A percentile compares a stretch with the other conserved stretches of the same genome.
Evolutionary conservation across 257 asterid genomes (phyloP).

Genomic region (Ehretia macrophylla): DNA sequence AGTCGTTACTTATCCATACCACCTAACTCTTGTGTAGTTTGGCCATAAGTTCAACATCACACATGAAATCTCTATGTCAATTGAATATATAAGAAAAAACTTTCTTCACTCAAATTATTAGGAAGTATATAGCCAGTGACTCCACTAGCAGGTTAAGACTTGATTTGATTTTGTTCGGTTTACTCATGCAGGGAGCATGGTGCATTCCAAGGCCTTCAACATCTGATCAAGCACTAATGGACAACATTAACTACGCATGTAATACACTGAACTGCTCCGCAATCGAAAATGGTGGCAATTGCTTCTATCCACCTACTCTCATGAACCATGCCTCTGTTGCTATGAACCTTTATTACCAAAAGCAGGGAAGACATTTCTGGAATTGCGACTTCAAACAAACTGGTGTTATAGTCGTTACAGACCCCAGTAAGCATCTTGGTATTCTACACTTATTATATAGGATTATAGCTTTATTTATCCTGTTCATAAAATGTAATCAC

Average conservation of each 20-base stretch:
- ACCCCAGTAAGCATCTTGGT: slow-evolving; percentile 43
- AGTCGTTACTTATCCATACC: too few species aligned
- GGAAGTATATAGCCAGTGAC: too few species aligned
- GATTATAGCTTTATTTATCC: too few species aligned
- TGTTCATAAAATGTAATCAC: too few species aligned
- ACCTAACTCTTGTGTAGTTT: too few species aligned
- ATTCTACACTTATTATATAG: too few species aligned
- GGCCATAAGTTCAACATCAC: too few species aligned
- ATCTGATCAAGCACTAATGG: slow-evolving; percentile 18
- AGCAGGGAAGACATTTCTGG: slow-evolving; percentile 68
- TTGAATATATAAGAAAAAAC: too few species aligned
- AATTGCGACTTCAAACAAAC: slow-evolving; percentile 62
- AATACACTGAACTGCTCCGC: slow-evolving; percentile 8
- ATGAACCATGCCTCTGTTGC: slow-evolving; percentile 58
- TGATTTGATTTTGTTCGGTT: too few species aligned
- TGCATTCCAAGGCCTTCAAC: slow-evolving; percentile 32
- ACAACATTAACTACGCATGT: slow-evolving; percentile 30
- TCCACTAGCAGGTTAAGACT: too few species aligned
- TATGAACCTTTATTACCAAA: slow-evolving; percentile 64
- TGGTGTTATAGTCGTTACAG: slow-evolving; percentile 52
- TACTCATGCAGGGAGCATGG: slow-evolving; percentile 26
- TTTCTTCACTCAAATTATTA: too few species aligned
- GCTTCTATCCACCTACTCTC: slow-evolving; percentile 38
- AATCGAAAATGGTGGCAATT: slow-evolving; percentile 19
- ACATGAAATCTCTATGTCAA: too few species aligned